Conservation (phyloP, 768 basidiomycete species). For the Boletus subcaerulescens region DNA sequence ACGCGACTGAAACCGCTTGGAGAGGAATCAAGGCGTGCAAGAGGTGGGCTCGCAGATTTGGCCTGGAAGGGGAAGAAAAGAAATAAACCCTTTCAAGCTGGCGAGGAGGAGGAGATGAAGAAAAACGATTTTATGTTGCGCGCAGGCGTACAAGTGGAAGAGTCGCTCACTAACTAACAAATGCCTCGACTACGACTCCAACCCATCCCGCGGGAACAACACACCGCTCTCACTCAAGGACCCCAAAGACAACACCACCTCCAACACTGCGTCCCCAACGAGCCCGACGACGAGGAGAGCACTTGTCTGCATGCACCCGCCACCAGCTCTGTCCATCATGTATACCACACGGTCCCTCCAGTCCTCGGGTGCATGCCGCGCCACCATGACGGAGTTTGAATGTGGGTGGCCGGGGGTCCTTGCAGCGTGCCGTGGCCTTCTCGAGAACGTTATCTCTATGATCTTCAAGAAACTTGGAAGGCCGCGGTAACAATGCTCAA, state of each 20-base stretch:
- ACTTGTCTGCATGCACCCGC: not conserved
- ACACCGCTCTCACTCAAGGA: conserved; percentile 24
- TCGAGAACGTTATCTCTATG: too few species aligned
- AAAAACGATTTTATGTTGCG: conserved; percentile 29
- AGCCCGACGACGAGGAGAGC: conserved; percentile 1
- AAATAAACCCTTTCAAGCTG: conserved; percentile 26
- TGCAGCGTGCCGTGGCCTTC: not conserved
- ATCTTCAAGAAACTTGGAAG: too few species aligned
- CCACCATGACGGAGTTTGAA: conserved; percentile 33
- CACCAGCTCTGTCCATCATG: not conserved
- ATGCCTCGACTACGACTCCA: conserved; percentile 24
- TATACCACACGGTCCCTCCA: not conserved
- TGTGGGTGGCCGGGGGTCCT: conserved; percentile 29
- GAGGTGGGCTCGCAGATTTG: conserved; percentile 18
- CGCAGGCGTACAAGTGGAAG: conserved; percentile 29
- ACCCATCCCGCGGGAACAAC: conserved; percentile 28
- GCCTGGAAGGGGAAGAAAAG: conserved; percentile 16
- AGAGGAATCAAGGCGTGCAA: conserved; percentile 20
- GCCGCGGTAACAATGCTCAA: too few species aligned
- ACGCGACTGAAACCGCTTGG: conserved; percentile 31
- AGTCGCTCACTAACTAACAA: conserved; percentile 29
- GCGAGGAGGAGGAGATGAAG: conserved; percentile 18
- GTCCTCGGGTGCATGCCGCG: not conserved
- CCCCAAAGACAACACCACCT: conserved; percentile 18
- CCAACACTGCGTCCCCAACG: not conserved